Evolutionary conservation across 2,329 filamentous ascomycete genomes (phyloP), one percentile per base, ranked within the genome.

Genomic region (Alternaria conjuncta): DNA sequence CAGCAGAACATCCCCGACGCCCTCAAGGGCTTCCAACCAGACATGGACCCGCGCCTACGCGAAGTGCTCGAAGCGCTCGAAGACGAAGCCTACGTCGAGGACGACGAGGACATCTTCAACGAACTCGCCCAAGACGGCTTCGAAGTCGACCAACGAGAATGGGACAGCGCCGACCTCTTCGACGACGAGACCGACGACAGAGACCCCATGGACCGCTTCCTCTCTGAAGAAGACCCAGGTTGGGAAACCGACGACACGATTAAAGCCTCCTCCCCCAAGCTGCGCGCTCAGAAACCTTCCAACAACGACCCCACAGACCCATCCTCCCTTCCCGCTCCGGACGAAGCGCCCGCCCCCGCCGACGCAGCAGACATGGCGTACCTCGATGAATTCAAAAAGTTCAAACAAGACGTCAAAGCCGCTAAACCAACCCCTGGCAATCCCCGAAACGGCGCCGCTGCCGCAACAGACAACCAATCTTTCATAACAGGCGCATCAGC

Each of bases 231-330:
- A 6, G 93, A 95, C 56, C 91, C 92, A 2, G 96, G 95, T 6
- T 99, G 94, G 94, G 94, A 97, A 81, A 96, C 94, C 8, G 96
- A 99, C 79, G 90, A 89, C 71, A 99, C 96, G 1, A 93, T 86
- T 90, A 77, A 97, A 91, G 84, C 87, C 20, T 73, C 69, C 21
- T 80, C 66, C n/a, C 75, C 74, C 6, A 68, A 75, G 79, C n/a
- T 79, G 86, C 54, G 81, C 62, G 63, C 61, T 10, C 69, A 69
- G 28, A 65, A 69, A 30, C 57, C 80, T 11, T 74, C 80, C 21
- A 77, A 75, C 20, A 67, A 75, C 18, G 68, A 67, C 20, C 82
- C 87, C 5, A 87, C 89, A 26, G 88, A 91, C 59, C 70, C 72
- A 11, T 66, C 65, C 20, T 66, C 72, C 6, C 74, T 80, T 6